Percentiles rank a stretch among this genome's conserved stretches.
Conservation (phyloP, 495 filamentous ascomycete species). For the Podospora comata region DNA sequence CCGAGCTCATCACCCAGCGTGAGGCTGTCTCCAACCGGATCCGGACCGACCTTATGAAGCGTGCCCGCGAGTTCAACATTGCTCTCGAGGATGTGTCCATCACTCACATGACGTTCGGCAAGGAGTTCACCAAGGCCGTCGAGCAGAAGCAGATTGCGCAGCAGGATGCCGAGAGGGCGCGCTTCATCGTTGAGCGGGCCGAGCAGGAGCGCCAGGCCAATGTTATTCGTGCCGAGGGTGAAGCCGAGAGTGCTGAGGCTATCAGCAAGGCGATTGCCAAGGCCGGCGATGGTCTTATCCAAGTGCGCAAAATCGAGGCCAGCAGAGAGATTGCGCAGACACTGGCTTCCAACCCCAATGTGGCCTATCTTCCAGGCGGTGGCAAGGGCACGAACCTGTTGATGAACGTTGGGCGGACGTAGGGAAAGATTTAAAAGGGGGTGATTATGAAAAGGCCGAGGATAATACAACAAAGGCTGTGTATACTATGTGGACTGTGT, state of each 20-base stretch:
- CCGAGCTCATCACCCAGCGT: constrained; percentile 98
- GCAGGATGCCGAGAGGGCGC: constrained; percentile 93
- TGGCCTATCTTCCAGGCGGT: constrained; percentile 86
- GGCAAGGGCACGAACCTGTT: constrained; percentile 62
- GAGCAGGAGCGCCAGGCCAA: constrained; percentile 99
- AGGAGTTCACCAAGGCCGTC: constrained; percentile 97
- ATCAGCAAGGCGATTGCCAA: constrained; percentile 91
- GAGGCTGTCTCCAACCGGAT: constrained; percentile 95
- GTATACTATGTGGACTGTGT: constrained; percentile 29
- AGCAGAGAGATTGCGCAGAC: constrained; percentile 94
- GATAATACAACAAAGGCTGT: constrained; percentile 24
- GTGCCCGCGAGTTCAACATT: constrained; percentile 98
- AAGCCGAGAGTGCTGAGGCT: constrained; percentile 92
- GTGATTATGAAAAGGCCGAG: constrained; percentile 4
- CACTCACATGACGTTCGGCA: constrained; percentile 99
- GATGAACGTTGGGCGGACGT: constrained; percentile 48
- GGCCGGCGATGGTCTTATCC: constrained; percentile 85
- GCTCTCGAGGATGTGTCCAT: constrained; percentile 98
- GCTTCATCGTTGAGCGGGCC: constrained; percentile 98
- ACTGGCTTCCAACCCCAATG: constrained; percentile 85
- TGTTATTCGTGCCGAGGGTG: constrained; percentile 95
- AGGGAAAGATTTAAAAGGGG: constrained; percentile 11
- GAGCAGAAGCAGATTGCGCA: constrained; percentile 99
- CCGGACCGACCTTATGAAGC: constrained; percentile 89
- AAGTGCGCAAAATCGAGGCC: constrained; percentile 95